phyloP scores from a whole-genome alignment of 108 stramenopile species.

The Cylindrotheca fusiformis region DNA sequence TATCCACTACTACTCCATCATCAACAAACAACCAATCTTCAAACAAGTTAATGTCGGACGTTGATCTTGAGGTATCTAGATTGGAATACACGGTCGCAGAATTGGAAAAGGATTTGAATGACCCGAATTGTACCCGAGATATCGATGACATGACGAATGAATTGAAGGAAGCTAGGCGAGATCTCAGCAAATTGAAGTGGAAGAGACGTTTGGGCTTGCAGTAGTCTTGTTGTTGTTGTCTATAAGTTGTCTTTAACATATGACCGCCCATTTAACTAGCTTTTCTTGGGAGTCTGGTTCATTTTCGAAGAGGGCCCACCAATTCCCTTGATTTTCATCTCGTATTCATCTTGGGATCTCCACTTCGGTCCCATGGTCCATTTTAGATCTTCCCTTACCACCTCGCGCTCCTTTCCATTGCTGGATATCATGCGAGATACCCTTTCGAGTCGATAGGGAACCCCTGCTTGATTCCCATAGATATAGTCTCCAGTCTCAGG shows the following conservation, averaged over 20 bases:
- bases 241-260: too few relatives aligned
- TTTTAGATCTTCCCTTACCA: conserved; percentile 40
- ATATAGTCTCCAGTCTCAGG: conserved; percentile 57
- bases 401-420: conserved; percentile 12
- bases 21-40: background rate
- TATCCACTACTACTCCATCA: background rate
- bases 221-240: too few relatives aligned
- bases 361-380: conserved; percentile 75
- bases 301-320: conserved; percentile 36
- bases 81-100: conserved; percentile 50
- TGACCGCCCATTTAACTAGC: too few relatives aligned
- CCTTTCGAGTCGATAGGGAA: conserved; percentile 79
- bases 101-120: conserved; percentile 48
- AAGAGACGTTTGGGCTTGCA: conserved; percentile 33
- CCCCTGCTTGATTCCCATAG: conserved; percentile 74
- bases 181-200: conserved; percentile 52
- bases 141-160: conserved; percentile 65
- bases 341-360: conserved; percentile 44
- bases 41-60: background rate
- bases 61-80: conserved; percentile 19
- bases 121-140: conserved; percentile 55
- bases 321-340: conserved; percentile 46
- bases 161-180: conserved; percentile 40
- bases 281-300: too few relatives aligned
- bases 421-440: conserved; percentile 35